Evolutionary conservation across 305 asterid genomes (phyloP).

Genomic region (Fraxinus paxiana): DNA sequence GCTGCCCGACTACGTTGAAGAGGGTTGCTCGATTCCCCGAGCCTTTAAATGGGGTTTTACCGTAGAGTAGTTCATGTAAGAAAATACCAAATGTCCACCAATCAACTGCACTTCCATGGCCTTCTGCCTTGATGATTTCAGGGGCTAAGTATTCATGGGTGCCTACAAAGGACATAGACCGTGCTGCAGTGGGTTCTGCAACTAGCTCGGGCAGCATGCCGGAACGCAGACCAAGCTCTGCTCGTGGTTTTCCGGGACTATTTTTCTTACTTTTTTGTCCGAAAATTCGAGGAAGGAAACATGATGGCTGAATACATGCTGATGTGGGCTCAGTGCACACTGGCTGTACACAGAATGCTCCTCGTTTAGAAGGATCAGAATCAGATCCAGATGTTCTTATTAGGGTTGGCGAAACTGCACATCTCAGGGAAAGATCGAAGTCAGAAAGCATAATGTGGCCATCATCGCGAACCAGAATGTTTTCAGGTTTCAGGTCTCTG

Average conservation of each 20-base stretch:
- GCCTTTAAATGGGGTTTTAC: conserved; percentile 92
- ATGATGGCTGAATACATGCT: conserved; percentile 76
- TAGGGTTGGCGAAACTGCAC: conserved; percentile 89
- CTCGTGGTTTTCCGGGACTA: conserved; percentile 39
- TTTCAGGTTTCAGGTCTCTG: conserved; percentile 92
- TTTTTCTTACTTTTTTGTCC: conserved; percentile 60
- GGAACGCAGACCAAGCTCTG: conserved; percentile 38
- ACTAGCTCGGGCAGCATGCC: conserved; percentile 72
- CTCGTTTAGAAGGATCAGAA: conserved; percentile 53
- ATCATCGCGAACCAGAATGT: conserved; percentile 89
- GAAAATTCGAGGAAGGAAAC: conserved; percentile 84
- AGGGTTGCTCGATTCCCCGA: conserved; percentile 86
- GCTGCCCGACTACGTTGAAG: conserved; percentile 92
- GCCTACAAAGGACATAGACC: conserved; percentile 96
- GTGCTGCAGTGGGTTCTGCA: conserved; percentile 86
- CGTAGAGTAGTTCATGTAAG: conserved; percentile 76
- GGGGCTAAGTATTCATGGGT: conserved; percentile 94
- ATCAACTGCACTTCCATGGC: conserved; percentile 96
- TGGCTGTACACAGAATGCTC: conserved; percentile 77
- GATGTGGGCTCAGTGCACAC: conserved; percentile 77
- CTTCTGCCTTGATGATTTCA: conserved; percentile 93
- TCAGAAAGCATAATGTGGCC: conserved; percentile 99
- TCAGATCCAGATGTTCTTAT: conserved; percentile 53
- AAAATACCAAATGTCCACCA: conserved; percentile 99
- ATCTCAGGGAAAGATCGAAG: conserved; percentile 86